phyloP scores from a whole-genome alignment of 1,284 basidiomycete genomes.

The Sporisorium scitamineum region DNA sequence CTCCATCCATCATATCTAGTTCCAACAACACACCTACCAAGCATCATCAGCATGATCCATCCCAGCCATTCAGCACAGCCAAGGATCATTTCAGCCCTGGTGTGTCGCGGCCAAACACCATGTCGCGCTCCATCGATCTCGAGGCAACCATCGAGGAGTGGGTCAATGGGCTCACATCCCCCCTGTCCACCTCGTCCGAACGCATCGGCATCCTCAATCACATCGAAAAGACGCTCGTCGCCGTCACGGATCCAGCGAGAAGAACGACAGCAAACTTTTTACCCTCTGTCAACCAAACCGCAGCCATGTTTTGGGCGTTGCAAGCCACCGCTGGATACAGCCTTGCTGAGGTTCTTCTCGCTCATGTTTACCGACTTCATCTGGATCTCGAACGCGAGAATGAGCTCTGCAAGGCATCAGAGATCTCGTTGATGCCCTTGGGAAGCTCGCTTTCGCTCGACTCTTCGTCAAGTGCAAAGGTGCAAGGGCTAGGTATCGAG shows the following conservation, averaged over 20 bases:
- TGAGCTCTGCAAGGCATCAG: conserved; percentile 2
- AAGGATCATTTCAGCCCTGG: conserved; percentile 25
- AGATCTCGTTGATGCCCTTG: not conserved
- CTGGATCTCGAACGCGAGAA: conserved; percentile 32
- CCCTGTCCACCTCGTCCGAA: conserved; percentile 33
- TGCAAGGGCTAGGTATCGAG: not conserved
- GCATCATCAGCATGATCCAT: conserved; percentile 6
- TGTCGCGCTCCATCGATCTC: conserved; percentile 24
- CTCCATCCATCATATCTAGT: conserved; percentile 23
- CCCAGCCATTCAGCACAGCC: conserved; percentile 15
- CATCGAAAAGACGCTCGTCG: conserved; percentile 39
- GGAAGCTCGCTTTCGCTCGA: not conserved
- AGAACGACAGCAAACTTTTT: conserved; percentile 1
- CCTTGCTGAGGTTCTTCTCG: conserved; percentile 37
- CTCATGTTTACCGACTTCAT: conserved; percentile 34
- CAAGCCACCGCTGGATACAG: conserved; percentile 36
- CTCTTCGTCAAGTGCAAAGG: not conserved
- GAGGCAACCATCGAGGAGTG: conserved; percentile 29
- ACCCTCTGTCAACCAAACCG: conserved; percentile 13
- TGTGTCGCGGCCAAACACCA: conserved; percentile 28
- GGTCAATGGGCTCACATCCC: conserved; percentile 37
- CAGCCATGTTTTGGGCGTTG: conserved; percentile 37
- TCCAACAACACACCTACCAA: conserved; percentile 4
- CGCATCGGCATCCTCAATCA: conserved; percentile 34
- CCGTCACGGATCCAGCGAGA: conserved; percentile 9